phyloP scores from a whole-genome alignment of 2,329 filamentous ascomycete genomes.

The Ophiostoma triangulosporum region DNA sequence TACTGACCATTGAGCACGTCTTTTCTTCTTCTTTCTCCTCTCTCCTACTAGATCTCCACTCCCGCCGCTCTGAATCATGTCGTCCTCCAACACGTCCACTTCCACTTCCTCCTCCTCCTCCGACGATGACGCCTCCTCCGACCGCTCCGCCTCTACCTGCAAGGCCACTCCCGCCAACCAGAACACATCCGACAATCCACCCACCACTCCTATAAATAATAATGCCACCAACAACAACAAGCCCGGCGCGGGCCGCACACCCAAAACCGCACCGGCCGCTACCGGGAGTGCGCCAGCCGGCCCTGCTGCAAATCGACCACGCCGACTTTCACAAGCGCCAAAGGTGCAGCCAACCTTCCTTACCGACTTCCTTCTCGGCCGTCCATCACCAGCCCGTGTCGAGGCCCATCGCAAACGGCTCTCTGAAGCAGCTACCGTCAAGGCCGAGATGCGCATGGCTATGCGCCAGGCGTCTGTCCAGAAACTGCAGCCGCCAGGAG shows the following conservation, averaged over 20 bases:
- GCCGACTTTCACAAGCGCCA: conserved; percentile 24
- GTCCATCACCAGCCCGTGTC: conserved; percentile 41
- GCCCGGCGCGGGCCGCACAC: conserved; percentile 19
- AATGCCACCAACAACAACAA: conserved; percentile 9
- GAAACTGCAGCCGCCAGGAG: conserved; percentile 47
- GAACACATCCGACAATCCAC: background rate
- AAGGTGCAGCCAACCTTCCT: conserved; percentile 37
- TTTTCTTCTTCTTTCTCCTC: background rate
- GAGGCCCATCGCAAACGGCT: conserved; percentile 36
- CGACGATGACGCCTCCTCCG: conserved; percentile 10
- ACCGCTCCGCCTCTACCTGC: conserved; percentile 6
- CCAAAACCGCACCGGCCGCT: conserved; percentile 29
- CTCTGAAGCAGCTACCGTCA: conserved; percentile 40
- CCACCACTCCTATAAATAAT: conserved; percentile 9
- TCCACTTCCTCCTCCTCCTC: conserved; percentile 12
- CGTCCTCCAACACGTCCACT: conserved; percentile 10
- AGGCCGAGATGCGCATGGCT: conserved; percentile 39
- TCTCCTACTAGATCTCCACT: background rate
- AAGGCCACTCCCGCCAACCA: conserved; percentile 2
- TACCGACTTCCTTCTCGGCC: conserved; percentile 43
- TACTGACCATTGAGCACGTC: background rate
- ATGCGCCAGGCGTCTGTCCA: conserved; percentile 46
- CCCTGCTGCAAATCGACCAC: conserved; percentile 12
- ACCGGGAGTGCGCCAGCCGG: conserved; percentile 14
- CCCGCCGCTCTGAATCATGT: conserved; percentile 13